Conservation (phyloP, 345 rosid species). For the Brassica napus region Da-Ae NC_063452.1:9649501-9650000, state of each 20-base stretch:
- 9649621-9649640: background rate
- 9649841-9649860: conserved; percentile 58
- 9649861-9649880: conserved; percentile 50
- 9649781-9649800: conserved; percentile 76
- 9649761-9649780: conserved; percentile 59
- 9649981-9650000: conserved; percentile 72
- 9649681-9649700: background rate
- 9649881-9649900: conserved; percentile 51
- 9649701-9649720: conserved; percentile 74
- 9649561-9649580: no score
- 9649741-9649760: conserved; percentile 69
- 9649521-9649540: no score
- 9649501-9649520: no score
- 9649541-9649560: background rate
- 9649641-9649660: background rate
- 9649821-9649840: conserved; percentile 71
- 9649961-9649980: conserved; percentile 70
- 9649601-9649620: background rate
- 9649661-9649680: background rate
- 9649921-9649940: conserved; percentile 67
- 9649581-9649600: no score
- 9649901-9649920: conserved; percentile 54
- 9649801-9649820: conserved; percentile 48
- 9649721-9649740: conserved; percentile 72
- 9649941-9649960: conserved; percentile 77